Evolutionary conservation across 2,329 filamentous ascomycete species (phyloP), one percentile per base, ranked within the genome.

Genomic region (Cladosporium sp.): DNA sequence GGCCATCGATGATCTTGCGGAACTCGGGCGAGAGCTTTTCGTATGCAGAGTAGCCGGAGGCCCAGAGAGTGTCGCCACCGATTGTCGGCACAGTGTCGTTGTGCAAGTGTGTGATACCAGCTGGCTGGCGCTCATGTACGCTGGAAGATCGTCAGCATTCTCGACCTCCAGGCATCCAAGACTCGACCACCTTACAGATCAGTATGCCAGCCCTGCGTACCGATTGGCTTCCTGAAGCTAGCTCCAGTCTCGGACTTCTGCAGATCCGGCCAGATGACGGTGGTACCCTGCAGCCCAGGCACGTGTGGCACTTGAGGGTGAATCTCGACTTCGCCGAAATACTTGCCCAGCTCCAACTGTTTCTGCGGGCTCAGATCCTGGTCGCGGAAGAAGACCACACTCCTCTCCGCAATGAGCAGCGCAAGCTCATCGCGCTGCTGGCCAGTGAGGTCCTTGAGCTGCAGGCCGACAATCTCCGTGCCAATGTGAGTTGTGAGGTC

Each of bases 101-200:
- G 64, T 95, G 95, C 34, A 96, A 70, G 70, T 96, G 95, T 0
- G 91, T 95, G 0, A 89, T 95, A 27, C 89, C 89, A 0, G 91
- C 89, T 1, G 90, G 89, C 70, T 96, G 90, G 57, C 80, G 73
- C 72, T 96, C 91, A 65, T 95, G 96, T 0, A 95, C 84, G 59
- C 96, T 90, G 0, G 85, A 88, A 71, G 90, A 89, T 89, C 95
- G 8, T 88, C 88, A 19, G 52, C 32, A 4, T 39, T 17, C 62
- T 92, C 88, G n/a, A 92, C 70, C 66, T 90, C 17, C 6, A 36
- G 1, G 15, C 32, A n/a, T 17, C 19, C 2, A 11, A n/a, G 6
- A 13, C n/a, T n/a, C n/a, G n/a, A n/a, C n/a, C n/a, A n/a, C n/a
- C 50, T 80, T 27, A 45, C 43, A 86, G 54, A 80, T 80, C 0